Conservation (phyloP, 257 asterid genomes). For the Plantago elongata region DNA sequence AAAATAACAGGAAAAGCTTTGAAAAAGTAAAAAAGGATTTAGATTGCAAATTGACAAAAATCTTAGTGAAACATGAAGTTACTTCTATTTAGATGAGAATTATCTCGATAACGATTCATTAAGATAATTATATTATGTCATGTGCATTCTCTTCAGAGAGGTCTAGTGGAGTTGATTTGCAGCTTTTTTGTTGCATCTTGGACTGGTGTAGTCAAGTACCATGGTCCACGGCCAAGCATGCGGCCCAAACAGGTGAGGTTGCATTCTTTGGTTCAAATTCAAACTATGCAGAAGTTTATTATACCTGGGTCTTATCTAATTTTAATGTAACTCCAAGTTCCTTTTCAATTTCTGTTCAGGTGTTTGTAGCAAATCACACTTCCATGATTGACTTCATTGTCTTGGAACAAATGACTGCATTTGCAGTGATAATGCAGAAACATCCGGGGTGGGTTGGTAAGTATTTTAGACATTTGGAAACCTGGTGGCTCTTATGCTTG, state of each 20-base stretch:
- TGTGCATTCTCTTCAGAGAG: constrained; percentile 46
- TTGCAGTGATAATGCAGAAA: constrained; percentile 99
- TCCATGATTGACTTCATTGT: constrained; percentile 97
- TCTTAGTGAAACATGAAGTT: not conserved
- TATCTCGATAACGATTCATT: constrained; percentile 9
- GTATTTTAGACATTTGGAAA: constrained; percentile 24
- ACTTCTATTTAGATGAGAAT: constrained; percentile 8
- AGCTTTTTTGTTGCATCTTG: constrained; percentile 97
- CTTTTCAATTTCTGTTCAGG: constrained; percentile 43
- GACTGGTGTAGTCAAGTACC: constrained; percentile 99
- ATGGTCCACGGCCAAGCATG: constrained; percentile 96
- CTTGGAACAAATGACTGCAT: constrained; percentile 98
- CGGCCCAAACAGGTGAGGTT: constrained; percentile 87
- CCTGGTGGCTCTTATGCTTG: constrained; percentile 11
- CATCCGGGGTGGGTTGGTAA: constrained; percentile 99
- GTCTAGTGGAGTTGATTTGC: constrained; percentile 96
- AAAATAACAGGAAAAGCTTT: too few relatives aligned
- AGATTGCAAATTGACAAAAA: too few relatives aligned
- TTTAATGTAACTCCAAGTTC: constrained; percentile 3
- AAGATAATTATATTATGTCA: constrained; percentile 15
- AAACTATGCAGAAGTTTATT: not conserved
- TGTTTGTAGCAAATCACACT: constrained; percentile 96
- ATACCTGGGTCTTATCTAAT: constrained; percentile 2
- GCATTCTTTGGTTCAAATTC: constrained; percentile 13
- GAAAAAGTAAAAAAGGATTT: too few relatives aligned